Evolutionary conservation across 78 protist species (phyloP).

Genomic region (Polysphondylium violaceum): DNA sequence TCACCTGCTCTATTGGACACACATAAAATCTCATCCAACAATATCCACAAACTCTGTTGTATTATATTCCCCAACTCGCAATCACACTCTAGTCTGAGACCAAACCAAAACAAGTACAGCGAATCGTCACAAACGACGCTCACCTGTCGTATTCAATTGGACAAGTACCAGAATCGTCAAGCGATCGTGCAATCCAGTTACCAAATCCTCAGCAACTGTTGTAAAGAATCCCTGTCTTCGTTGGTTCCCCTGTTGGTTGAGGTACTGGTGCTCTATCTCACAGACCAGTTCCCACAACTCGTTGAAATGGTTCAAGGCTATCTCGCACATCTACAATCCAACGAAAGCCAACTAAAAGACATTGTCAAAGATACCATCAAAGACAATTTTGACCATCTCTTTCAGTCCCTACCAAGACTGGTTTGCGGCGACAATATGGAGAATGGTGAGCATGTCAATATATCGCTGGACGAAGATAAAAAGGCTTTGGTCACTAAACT

Average conservation of each 20-base stretch:
- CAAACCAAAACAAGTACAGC: background rate
- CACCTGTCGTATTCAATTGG: background rate
- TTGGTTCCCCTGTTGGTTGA: slow-evolving; percentile 28
- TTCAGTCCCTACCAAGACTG: slow-evolving; percentile 28
- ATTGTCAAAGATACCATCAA: background rate
- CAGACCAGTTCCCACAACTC: slow-evolving; percentile 28
- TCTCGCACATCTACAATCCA: background rate
- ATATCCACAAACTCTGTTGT: slow-evolving; percentile 27
- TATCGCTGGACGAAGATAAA: slow-evolving; percentile 28
- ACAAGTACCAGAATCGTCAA: slow-evolving; percentile 10
- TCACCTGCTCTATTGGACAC: background rate
- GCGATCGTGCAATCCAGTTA: slow-evolving; percentile 13
- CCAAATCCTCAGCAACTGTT: background rate
- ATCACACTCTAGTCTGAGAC: slow-evolving; percentile 13
- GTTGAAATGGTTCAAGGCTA: background rate
- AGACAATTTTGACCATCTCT: slow-evolving; percentile 52
- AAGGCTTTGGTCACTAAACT: slow-evolving; percentile 10
- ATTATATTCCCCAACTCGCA: slow-evolving; percentile 37
- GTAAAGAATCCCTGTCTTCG: background rate
- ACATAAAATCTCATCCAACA: background rate
- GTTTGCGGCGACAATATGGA: background rate
- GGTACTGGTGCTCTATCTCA: slow-evolving; percentile 10
- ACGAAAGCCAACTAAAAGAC: background rate
- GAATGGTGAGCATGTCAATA: background rate
- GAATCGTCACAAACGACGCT: background rate